phyloP scores from a whole-genome alignment of 495 filamentous ascomycete genomes.

The Aspergillus sclerotioniger region DNA sequence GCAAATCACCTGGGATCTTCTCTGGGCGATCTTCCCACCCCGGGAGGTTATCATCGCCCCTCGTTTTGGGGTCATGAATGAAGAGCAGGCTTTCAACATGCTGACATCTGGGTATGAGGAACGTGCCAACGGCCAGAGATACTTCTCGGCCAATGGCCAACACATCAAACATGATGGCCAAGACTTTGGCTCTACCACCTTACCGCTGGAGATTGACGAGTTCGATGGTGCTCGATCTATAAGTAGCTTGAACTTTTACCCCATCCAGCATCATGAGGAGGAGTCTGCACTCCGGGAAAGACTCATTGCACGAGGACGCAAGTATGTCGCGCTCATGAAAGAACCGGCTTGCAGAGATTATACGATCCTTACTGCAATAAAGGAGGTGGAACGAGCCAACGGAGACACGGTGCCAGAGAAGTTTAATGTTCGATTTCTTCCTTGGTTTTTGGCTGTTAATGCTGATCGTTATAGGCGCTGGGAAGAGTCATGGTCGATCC shows the following conservation, averaged over 20 bases:
- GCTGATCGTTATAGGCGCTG: not conserved
- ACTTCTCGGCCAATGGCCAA: not conserved
- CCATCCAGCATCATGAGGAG: not conserved
- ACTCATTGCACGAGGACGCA: conserved; percentile 1
- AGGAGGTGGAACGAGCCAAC: not conserved
- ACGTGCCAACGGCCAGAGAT: not conserved
- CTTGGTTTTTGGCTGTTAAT: not conserved
- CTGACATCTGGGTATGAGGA: not conserved
- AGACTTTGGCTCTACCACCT: not conserved
- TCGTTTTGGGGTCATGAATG: not conserved
- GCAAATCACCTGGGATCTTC: conserved; percentile 5
- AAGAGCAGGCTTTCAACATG: conserved; percentile 2
- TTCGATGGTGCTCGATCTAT: conserved; percentile 1
- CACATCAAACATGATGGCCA: not conserved
- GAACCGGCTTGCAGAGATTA: conserved; percentile 1
- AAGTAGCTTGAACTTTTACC: not conserved
- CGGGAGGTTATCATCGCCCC: not conserved
- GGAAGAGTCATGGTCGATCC: conserved; percentile 1
- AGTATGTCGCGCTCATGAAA: not conserved
- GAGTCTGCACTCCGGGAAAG: not conserved
- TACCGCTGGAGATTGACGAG: conserved; percentile 1
- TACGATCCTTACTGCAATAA: not conserved
- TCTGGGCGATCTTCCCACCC: conserved; percentile 6
- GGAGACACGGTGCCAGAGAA: not conserved
- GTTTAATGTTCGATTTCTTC: not conserved